Percentiles rank a stretch among this genome's conserved stretches.
phyloP scores from a whole-genome alignment of 176 grass and related monocot genomes.

The Bothriochloa decipiens region DNA sequence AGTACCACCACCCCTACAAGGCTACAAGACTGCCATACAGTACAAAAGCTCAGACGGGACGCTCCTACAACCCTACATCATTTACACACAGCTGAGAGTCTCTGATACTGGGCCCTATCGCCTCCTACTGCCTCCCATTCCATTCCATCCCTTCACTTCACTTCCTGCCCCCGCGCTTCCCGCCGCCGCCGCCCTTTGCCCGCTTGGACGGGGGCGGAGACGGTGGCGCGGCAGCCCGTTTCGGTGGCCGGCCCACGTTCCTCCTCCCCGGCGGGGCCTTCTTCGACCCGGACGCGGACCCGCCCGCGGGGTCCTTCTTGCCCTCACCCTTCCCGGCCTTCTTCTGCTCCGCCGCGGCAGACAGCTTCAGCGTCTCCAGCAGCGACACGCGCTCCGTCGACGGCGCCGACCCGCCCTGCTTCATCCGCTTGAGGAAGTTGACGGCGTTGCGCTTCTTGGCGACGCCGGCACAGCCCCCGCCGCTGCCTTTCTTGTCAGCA shows the following conservation, averaged over 20 bases:
- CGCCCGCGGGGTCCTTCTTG: constrained; percentile 44
- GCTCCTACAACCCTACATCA: constrained; percentile 42
- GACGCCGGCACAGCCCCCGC: neutral
- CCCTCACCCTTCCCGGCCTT: constrained; percentile 53
- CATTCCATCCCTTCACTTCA: neutral
- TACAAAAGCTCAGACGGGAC: constrained; percentile 32
- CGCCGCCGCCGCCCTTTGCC: constrained; percentile 52
- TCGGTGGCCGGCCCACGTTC: constrained; percentile 63
- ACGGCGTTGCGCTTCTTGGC: constrained; percentile 74
- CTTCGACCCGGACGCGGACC: constrained; percentile 43
- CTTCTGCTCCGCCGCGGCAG: constrained; percentile 57
- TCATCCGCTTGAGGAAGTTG: constrained; percentile 86
- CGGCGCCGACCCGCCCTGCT: constrained; percentile 34
- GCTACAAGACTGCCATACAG: constrained; percentile 46
- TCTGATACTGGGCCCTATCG: neutral
- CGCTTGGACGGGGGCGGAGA: constrained; percentile 62
- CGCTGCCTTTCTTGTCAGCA: constrained; percentile 53
- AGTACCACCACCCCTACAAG: neutral
- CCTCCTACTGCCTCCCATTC: constrained; percentile 37
- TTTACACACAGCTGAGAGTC: constrained; percentile 37
- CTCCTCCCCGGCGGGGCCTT: constrained; percentile 40
- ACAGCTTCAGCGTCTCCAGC: constrained; percentile 62
- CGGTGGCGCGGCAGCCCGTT: constrained; percentile 44
- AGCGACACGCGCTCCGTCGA: constrained; percentile 54
- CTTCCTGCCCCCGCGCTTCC: constrained; percentile 62